Conservation (phyloP, 768 basidiomycete species). For the Termitomyces sp. region DNA sequence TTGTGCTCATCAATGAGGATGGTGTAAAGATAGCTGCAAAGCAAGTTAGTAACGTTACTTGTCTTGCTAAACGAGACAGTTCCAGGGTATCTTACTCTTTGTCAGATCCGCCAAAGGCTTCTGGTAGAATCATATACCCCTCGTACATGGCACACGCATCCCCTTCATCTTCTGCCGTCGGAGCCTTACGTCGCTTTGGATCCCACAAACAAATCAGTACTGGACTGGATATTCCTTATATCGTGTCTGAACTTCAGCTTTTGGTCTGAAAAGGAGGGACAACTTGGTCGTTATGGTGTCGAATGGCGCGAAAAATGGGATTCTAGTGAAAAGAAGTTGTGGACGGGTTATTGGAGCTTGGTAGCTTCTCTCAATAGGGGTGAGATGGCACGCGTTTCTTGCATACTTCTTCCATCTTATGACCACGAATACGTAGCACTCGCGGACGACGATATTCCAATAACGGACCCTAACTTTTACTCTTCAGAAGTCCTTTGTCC, state of each 20-base stretch:
- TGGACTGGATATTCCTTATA: constrained; percentile 88
- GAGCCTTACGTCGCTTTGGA: constrained; percentile 53
- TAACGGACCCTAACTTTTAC: constrained; percentile 78
- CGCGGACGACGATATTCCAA: constrained; percentile 64
- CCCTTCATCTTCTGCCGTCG: constrained; percentile 67
- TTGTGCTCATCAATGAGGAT: constrained; percentile 53
- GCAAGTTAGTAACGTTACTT: constrained; percentile 38
- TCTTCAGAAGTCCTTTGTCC: constrained; percentile 65
- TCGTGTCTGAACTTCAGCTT: constrained; percentile 86
- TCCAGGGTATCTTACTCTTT: not conserved
- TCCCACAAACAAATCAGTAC: constrained; percentile 47
- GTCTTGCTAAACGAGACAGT: constrained; percentile 1
- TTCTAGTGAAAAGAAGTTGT: constrained; percentile 40
- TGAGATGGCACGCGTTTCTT: constrained; percentile 18
- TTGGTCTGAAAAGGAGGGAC: constrained; percentile 72
- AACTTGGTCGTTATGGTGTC: constrained; percentile 63
- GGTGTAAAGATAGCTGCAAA: constrained; percentile 64
- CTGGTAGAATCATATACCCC: constrained; percentile 65
- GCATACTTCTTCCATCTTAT: constrained; percentile 2
- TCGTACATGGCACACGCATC: constrained; percentile 74
- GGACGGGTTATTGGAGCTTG: constrained; percentile 86
- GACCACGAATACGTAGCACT: constrained; percentile 43
- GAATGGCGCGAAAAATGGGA: constrained; percentile 72
- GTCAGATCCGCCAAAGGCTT: constrained; percentile 60
- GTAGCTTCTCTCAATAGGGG: constrained; percentile 82